Base-by-base conservation (phyloP, 2,329 filamentous ascomycete species). In the Xenoacremonium recifei region DNA sequence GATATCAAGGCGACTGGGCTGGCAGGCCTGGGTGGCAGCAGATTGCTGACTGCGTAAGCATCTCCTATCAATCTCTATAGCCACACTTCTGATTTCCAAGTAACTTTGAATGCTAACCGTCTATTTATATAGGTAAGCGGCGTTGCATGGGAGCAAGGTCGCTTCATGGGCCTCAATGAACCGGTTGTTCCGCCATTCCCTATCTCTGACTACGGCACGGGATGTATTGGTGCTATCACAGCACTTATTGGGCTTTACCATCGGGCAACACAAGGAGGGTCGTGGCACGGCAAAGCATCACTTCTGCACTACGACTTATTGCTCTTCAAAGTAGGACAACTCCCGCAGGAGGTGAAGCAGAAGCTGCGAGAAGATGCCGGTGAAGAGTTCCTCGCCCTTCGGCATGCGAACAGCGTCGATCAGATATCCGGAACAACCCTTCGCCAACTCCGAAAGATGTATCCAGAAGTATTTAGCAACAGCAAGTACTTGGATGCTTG, bases 281-380 rank as follows among this genome's bases (percentile, higher is more conserved):
- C 80, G 1, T 87, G 83, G 71, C 71, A 81, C 44, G 82, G 82
- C 35, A 79, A 76, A 39, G 79, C 76, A 0, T 84, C 80, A 2
- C 68, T 87, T 15, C 71, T 82, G 54, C 83, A 87, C 53, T 87
- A 87, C 57, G 82, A 88, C 48, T 70, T 86, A 2, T 73, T 84
- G 3, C 71, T 87, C 17, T 76, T 86, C 54, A 71, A 75, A 15
- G 70, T 80, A 0, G 83, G 83, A 1, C 61, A 77, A 29, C 79
- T 85, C 46, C 67, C 77, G 0, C 65, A 69, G 0, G 60, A 68
- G 0, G 70, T 84, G 2, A 76, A 84, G 62, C 62, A 70, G 10
- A 51, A 69, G 37, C 61, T 86, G 16, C 71, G 75, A 16, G 62
- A 63, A 27, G 63, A 70, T 23, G 72, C 73, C 44, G 73, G 75